Base-by-base conservation (phyloP, 1,284 basidiomycete genomes). In the Ganoderma sinense region DNA sequence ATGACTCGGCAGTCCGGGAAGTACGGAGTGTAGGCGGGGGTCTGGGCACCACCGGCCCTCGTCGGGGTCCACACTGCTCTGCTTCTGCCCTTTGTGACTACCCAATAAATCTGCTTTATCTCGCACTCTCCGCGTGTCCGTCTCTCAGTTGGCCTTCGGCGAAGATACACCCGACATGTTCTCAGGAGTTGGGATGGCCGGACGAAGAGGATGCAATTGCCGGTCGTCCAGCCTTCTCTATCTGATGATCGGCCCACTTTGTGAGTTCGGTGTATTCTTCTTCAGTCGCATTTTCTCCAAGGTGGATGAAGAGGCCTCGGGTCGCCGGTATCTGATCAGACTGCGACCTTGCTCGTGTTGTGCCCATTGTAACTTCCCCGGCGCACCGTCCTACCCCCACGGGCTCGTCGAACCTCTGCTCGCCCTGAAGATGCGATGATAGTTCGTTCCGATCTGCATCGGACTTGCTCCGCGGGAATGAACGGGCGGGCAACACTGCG, bases 381-480 rank as follows among this genome's bases (percentile, higher is more conserved):
- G 55, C 29, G 14, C 55, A 56, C 55, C 55, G 55, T 20, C 18
- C 20, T 31, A 56, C 29, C 26, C 20, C 55, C 55, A 20, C 29
- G 7, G 16, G 33, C 55, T 18, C 20, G 16, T 4, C 2, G 55
- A 33, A 56, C 29, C 14, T 56, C 55, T 33, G 55, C 29, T 56
- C 55, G 29, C 55, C 55, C 55, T 56, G 55, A 20, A 20, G 31
- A 18, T 20, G 29, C 31, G 31, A 31, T 6, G 18, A 56, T 20
- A 14, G 55, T 33, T 33, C 31, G 55, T 56, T 56, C 55, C 55
- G 55, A 56, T 56, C 55, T 29, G 55, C 31, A 33, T 56, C 55
- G 55, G 55, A 56, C 29, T 20, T 56, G 2, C 55, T 20, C 31
- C 29, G 55, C 18, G 55, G 55, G 55, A 33, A 18, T 56, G 55